Base-by-base conservation (phyloP, 176 grass and related monocot species). In the Typha latifolia region DNA sequence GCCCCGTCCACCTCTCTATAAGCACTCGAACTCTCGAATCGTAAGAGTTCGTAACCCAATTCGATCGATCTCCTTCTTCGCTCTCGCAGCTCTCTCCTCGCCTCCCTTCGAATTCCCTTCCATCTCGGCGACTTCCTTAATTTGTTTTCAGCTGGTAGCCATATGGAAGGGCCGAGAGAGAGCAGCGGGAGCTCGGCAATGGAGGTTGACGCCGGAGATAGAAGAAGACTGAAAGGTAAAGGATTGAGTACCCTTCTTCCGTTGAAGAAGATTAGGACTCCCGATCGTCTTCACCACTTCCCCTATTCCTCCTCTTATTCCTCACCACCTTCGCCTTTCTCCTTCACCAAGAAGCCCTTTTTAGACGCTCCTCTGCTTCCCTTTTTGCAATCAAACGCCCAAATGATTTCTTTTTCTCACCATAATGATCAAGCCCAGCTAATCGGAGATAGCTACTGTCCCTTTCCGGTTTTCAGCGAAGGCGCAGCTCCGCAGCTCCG, bases 181-280 rank as follows among this genome's bases (percentile, higher is more conserved):
- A 59, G 53, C 53, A 57, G 53, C n/a, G 16, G 20, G 2, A 21
- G 20, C 53, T 21, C n/a, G 37, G 37, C 37, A 43, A 43, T 43
- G 37, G 37, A 43, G 37, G 37, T 43, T 6, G 53, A 59, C 15
- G 4, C 7, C 53, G 53, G 11, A 6, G 6, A 11, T 21, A 21
- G 10, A 9, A 21, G 53, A 59, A 59, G 53, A 59, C n/a, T 11
- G 15, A 57, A 57, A 57, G 53, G 53, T 2, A 57, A 57, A 57
- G 53, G 5, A 57, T 50, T 16, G 50, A 27, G n/a, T 2, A 15
- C 62, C 1, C 63, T 56, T 57, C 63, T 49, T 18, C 51, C 51
- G n/a, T 14, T 67, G 18, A 67, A 76, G 31, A 76, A 76, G 64
- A 76, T 76, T 14, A 47, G 34, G 32, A 76, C 32, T 51, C 73